These are phyloP conservation scores for Fraxinus baroniana DNA, from an alignment of 305 asterid species.

Conservation along the genomic window DNA sequence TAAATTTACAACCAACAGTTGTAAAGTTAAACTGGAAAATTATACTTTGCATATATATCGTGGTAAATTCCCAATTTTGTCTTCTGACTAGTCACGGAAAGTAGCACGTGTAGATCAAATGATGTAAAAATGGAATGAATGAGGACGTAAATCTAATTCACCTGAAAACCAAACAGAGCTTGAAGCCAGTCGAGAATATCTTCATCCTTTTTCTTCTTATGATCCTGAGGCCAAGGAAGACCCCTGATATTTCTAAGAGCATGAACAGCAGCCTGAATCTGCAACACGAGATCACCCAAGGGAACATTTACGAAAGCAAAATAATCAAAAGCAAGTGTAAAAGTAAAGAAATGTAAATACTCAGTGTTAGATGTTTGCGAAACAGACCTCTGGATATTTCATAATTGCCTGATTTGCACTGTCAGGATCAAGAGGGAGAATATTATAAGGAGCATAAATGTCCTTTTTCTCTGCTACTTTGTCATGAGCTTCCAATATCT, in stretches of 20 bases:
- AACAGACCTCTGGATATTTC: constrained; percentile 90
- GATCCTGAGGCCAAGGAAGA: constrained; percentile 99
- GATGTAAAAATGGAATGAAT: constrained; percentile 8
- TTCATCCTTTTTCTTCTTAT: constrained; percentile 97
- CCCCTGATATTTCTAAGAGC: constrained; percentile 90
- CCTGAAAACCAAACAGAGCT: constrained; percentile 99
- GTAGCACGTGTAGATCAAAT: neutral
- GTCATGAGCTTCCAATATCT: constrained; percentile 95
- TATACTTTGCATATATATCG: neutral
- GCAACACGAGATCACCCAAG: constrained; percentile 27
- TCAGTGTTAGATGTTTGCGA: constrained; percentile 12
- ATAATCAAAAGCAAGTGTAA: constrained; percentile 16
- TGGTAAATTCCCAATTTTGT: constrained; percentile 5
- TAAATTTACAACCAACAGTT: constrained; percentile 19
- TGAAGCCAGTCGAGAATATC: constrained; percentile 99
- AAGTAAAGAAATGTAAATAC: constrained; percentile 16
- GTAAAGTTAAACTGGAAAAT: constrained; percentile 4
- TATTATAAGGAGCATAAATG: constrained; percentile 90
- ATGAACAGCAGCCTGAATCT: constrained; percentile 93
- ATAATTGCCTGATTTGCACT: constrained; percentile 97
- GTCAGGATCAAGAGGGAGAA: constrained; percentile 97
- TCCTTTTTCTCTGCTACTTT: constrained; percentile 98
- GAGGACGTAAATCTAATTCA: constrained; percentile 24
- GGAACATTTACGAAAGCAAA: constrained; percentile 5
- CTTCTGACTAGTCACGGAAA: constrained; percentile 7